phyloP scores from a whole-genome alignment of 441 rosid species.

The Jatropha podagrica region DNA sequence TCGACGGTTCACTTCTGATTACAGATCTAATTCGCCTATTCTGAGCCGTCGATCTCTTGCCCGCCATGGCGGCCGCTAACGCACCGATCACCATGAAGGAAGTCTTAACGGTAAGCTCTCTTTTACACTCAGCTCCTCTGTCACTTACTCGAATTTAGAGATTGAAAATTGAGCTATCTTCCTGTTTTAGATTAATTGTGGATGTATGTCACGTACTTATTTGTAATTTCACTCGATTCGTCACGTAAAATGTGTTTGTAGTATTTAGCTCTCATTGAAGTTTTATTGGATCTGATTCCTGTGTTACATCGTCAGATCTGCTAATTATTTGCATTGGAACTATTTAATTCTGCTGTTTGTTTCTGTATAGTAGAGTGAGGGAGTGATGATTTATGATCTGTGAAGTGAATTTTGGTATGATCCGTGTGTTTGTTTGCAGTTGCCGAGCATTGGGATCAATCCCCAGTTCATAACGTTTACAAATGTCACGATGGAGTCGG shows the following conservation, averaged over 20 bases:
- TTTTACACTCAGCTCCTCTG: not conserved
- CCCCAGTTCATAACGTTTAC: conserved; percentile 89
- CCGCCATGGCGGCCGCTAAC: conserved; percentile 60
- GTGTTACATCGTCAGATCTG: conserved; percentile 14
- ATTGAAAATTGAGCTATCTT: not conserved
- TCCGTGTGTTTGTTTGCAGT: conserved; percentile 34
- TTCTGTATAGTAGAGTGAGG: not conserved
- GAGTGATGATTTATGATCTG: conserved; percentile 10
- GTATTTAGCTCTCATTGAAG: not conserved
- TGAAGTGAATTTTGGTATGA: conserved; percentile 8
- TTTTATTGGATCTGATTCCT: not conserved
- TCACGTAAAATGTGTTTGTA: not conserved
- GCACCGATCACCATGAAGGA: conserved; percentile 68
- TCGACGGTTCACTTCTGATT: conserved; percentile 38
- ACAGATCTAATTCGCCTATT: conserved; percentile 46
- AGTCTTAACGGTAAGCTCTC: conserved; percentile 44
- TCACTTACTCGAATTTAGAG: not conserved
- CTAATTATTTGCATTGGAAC: not conserved
- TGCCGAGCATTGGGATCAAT: conserved; percentile 79
- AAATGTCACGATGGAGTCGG: conserved; percentile 79
- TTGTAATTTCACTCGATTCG: conserved; percentile 8
- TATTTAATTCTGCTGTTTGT: not conserved
- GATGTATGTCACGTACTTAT: not conserved
- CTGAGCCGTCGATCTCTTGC: conserved; percentile 32
- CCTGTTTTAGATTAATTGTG: conserved; percentile 4